Evolutionary conservation across 2,329 filamentous ascomycete genomes (phyloP).

Genomic region (Knoxdaviesia capensis): DNA sequence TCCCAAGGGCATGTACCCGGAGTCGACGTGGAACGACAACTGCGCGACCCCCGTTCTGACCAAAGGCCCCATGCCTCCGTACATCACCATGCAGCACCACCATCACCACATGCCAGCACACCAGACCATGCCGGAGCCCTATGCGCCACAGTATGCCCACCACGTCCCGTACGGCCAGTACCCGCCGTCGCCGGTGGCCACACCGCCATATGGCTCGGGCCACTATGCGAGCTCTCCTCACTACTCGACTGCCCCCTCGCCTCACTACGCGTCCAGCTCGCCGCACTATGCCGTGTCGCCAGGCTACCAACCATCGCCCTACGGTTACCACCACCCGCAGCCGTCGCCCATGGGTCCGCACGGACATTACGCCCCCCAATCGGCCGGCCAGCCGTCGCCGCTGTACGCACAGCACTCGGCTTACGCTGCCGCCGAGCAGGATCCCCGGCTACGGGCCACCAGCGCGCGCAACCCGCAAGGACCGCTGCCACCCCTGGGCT

Average conservation of each 20-base stretch:
- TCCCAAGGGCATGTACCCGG: constrained; percentile 88
- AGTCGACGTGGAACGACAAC: constrained; percentile 77
- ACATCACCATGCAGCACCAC: constrained; percentile 14
- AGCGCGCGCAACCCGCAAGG: constrained; percentile 19
- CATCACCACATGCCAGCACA: constrained; percentile 7
- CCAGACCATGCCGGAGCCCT: constrained; percentile 10
- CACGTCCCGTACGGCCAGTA: constrained; percentile 11
- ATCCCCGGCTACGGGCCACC: constrained; percentile 15
- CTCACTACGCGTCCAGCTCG: constrained; percentile 6
- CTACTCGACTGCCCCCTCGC: constrained; percentile 18
- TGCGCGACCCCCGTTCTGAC: constrained; percentile 66
- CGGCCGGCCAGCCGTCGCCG: constrained; percentile 10
- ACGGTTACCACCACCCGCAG: constrained; percentile 10
- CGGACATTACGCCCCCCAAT: constrained; percentile 6
- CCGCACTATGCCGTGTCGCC: constrained; percentile 3
- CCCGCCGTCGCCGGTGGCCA: constrained; percentile 30
- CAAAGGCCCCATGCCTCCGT: constrained; percentile 44
- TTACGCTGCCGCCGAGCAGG: constrained; percentile 18
- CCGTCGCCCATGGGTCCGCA: constrained; percentile 11
- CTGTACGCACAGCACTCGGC: constrained; percentile 11
- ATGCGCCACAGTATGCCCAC: constrained; percentile 18
- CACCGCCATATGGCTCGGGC: constrained; percentile 23
- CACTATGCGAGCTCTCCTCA: constrained; percentile 10
- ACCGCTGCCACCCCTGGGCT: constrained; percentile 21
- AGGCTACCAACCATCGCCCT: constrained; percentile 9